phyloP scores from a whole-genome alignment of 2,329 filamentous ascomycete genomes.

The Talaromyces sp. region DNA sequence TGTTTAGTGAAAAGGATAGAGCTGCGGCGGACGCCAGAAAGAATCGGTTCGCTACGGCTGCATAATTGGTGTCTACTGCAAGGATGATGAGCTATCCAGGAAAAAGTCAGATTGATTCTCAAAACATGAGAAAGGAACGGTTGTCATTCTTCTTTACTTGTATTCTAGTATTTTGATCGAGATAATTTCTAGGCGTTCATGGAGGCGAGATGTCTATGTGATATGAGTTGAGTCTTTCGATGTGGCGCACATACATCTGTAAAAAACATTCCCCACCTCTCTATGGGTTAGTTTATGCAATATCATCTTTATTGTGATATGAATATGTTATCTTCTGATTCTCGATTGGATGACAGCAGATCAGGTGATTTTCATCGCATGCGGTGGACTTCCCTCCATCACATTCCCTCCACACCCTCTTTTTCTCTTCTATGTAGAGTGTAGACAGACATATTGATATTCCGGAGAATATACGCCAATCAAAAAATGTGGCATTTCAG shows the following conservation, averaged over 20 bases:
- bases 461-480: conserved; percentile 7
- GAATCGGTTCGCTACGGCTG: conserved; percentile 40
- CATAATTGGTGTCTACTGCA: conserved; percentile 16
- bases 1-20: conserved; percentile 39
- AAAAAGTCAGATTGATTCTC: neutral
- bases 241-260: neutral
- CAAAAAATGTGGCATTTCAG: neutral
- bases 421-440: neutral
- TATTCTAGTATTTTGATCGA: neutral
- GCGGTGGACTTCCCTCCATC: neutral
- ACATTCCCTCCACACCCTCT: conserved; percentile 4
- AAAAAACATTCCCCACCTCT: neutral
- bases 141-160: neutral
- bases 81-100: neutral
- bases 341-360: neutral
- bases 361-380: conserved; percentile 5
- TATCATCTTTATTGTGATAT: neutral
- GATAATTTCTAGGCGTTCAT: neutral
- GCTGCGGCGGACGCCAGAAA: conserved; percentile 44
- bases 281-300: neutral
- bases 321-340: neutral
- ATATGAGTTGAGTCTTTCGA: neutral
- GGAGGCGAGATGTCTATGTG: neutral
- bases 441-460: neutral
- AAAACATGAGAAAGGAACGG: neutral